Evolutionary conservation across 2,329 filamentous ascomycete genomes (phyloP).

Genomic region (Colletotrichum costaricense): DNA sequence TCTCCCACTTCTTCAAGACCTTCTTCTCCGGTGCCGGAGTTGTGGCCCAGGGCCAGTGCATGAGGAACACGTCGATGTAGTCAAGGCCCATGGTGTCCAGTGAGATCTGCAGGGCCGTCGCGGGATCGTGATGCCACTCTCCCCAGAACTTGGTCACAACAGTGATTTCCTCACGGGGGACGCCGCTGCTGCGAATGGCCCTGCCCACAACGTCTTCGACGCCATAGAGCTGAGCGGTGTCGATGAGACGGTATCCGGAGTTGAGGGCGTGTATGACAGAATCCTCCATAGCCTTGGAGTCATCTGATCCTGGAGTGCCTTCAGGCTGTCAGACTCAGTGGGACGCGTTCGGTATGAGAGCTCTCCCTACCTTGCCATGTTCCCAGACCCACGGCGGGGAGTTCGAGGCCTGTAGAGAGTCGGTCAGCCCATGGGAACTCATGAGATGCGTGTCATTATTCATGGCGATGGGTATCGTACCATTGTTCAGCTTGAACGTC

Average conservation of each 20-base stretch:
- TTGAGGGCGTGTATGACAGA: constrained; percentile 45
- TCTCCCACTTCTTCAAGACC: constrained; percentile 38
- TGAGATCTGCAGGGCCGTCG: constrained; percentile 42
- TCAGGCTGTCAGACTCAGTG: background rate
- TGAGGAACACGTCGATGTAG: constrained; percentile 52
- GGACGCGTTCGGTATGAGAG: too few relatives aligned
- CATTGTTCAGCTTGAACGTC: constrained; percentile 37
- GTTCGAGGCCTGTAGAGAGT: constrained; percentile 11
- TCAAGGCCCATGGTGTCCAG: constrained; percentile 43
- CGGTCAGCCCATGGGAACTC: background rate
- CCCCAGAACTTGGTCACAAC: constrained; percentile 50
- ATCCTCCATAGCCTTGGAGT: constrained; percentile 40
- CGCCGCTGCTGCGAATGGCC: constrained; percentile 45
- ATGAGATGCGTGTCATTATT: too few relatives aligned
- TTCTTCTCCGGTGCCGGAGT: constrained; percentile 39
- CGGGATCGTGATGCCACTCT: constrained; percentile 48
- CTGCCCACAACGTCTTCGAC: constrained; percentile 45
- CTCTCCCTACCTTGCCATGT: constrained; percentile 40
- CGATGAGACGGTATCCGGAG: constrained; percentile 45
- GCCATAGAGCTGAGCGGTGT: constrained; percentile 41
- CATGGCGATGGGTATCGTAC: background rate
- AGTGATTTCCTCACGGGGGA: constrained; percentile 61
- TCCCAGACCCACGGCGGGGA: constrained; percentile 41
- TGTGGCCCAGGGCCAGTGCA: constrained; percentile 44
- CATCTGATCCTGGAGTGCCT: constrained; percentile 35